phyloP scores from a whole-genome alignment of 2,329 filamentous ascomycete species.

The Arachnopeziza araneosa region DNA sequence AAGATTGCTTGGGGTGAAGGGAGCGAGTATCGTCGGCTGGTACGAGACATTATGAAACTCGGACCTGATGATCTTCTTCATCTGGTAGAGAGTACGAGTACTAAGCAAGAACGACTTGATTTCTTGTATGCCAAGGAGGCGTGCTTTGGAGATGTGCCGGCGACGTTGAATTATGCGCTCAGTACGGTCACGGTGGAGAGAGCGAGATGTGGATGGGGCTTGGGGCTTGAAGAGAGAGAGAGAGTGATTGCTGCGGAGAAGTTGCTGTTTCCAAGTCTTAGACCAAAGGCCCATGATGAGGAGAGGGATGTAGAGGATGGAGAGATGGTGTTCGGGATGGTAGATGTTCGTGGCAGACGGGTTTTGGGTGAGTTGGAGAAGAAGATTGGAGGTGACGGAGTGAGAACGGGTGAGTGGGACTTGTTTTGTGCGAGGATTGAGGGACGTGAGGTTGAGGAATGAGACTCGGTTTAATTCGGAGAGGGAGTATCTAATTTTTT shows the following conservation, averaged over 20 bases:
- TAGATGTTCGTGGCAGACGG: slow-evolving; percentile 3
- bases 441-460: not conserved
- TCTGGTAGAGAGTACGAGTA: slow-evolving; percentile 25
- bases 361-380: not conserved
- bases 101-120: slow-evolving; percentile 24
- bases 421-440: not conserved
- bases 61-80: slow-evolving; percentile 24
- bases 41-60: slow-evolving; percentile 25
- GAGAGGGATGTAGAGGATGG: slow-evolving; percentile 12
- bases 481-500: not conserved
- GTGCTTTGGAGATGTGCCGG: slow-evolving; percentile 22
- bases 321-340: slow-evolving; percentile 13
- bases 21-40: slow-evolving; percentile 18
- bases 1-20: slow-evolving; percentile 29
- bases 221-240: slow-evolving; percentile 2
- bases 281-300: not conserved
- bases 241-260: not conserved
- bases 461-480: not conserved
- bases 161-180: slow-evolving; percentile 24
- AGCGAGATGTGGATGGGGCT: slow-evolving; percentile 6
- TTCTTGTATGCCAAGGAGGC: slow-evolving; percentile 21
- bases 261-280: slow-evolving; percentile 5
- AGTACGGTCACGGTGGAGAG: slow-evolving; percentile 12
- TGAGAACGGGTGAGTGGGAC: slow-evolving; percentile 13
- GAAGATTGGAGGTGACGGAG: slow-evolving; percentile 7